Evolutionary conservation across 768 basidiomycete genomes (phyloP), one percentile per base, ranked within the genome.

Genomic region (Mycena vitilis): DNA sequence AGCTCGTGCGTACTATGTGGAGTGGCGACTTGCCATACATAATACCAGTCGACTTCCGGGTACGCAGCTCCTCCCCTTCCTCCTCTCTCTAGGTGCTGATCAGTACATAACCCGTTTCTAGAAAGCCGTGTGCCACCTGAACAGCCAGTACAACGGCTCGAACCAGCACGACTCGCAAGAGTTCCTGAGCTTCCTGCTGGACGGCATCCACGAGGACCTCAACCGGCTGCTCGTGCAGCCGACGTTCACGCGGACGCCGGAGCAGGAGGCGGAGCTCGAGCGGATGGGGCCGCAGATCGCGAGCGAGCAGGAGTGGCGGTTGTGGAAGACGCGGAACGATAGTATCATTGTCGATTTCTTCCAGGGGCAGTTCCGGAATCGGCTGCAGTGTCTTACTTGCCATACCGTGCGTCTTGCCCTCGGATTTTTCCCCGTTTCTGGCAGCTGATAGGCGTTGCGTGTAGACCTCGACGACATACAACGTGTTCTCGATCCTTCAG

Each of bases 81-180:
- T 5, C 34, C 15, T 20, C 48, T 57, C 7, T 7, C 22, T 68
- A 0, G 51, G 23, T 57, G 25, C 58, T 59, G 8, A 47, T 42
- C 48, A 53, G 18, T 59, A 60, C 34, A 47, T 56, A n/a, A 15
- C 36, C 9, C 30, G 20, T 42, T 55, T 53, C 11, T 67, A 87
- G 86, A 79, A 77, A 75, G 81, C 76, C 34, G 76, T 81, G 58
- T 81, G 77, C 83, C 63, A 88, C 85, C 76, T 93, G 81, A 80
- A 84, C 68, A 79, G 84, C 10, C 92, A 94, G 76, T 98, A 97
- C 78, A 87, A 88, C 40, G 95, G 94, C 2, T 86, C 89, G 18
- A 91, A 96, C 72, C 97, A 99, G 77, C 97, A 99, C 74, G 97
- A 99, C 79, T 96, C 96, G 23, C 98, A 99, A 78, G 97, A 99